These are phyloP conservation scores for Lactarius deliciosus DNA, from an alignment of 768 basidiomycete genomes.

Conservation along the genomic window DNA sequence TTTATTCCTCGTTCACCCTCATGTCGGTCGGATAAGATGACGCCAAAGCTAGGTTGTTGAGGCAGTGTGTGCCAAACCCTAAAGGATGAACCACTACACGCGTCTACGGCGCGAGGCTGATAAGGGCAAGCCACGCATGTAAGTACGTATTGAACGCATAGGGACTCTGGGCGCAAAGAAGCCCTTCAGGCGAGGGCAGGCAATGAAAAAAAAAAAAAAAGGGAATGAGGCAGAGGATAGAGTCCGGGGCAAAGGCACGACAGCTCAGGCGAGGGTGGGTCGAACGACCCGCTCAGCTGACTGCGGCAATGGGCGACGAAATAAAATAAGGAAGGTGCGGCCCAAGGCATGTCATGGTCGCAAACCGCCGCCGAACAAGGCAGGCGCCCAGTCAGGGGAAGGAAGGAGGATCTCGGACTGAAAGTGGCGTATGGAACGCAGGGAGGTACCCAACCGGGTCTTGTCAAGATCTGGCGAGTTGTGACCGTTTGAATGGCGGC, in stretches of 20 bases:
- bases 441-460: constrained; percentile 13
- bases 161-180: constrained; percentile 27
- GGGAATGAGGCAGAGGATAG: constrained; percentile 25
- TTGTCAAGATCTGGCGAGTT: constrained; percentile 21
- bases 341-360: constrained; percentile 1
- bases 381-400: constrained; percentile 25
- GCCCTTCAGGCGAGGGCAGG: constrained; percentile 5
- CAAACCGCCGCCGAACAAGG: constrained; percentile 20
- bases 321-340: constrained; percentile 15
- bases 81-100: constrained; percentile 15
- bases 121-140: constrained; percentile 18
- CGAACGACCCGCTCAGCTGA: constrained; percentile 19
- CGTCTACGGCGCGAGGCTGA: constrained; percentile 22
- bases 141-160: constrained; percentile 23
- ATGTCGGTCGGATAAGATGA: constrained; percentile 16
- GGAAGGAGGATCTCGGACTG: constrained; percentile 15
- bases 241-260: constrained; percentile 15
- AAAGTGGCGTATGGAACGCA: constrained; percentile 23
- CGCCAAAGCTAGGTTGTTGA: background rate
- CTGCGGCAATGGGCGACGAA: constrained; percentile 20
- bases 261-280: constrained; percentile 21
- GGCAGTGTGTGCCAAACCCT: constrained; percentile 17
- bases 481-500: constrained; percentile 14
- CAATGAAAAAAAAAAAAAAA: constrained; percentile 13
- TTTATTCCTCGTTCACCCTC: background rate